Base-by-base conservation (phyloP, 495 filamentous ascomycete species). In the Aspergillus ostianus region DNA sequence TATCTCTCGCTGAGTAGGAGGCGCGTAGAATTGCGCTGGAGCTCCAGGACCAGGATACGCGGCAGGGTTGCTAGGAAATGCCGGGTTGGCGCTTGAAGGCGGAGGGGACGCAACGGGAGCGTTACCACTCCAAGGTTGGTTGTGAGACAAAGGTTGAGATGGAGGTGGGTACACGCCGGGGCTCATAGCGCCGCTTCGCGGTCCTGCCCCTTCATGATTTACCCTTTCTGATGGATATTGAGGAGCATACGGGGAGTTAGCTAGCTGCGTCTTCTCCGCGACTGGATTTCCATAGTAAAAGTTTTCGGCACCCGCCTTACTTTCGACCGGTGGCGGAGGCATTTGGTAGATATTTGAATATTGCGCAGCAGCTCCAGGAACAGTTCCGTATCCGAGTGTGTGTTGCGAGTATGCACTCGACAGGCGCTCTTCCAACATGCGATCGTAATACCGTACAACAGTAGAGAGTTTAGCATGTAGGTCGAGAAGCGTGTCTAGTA, bases 401-500 rank as follows among this genome's bases (percentile, higher is more conserved):
- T 92, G 90, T 64, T 96, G 91, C 61, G 86, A 89, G 72, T 98
- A 98, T 3, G 94, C 92, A 67, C 87, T 94, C 2, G 92, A 94
- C 9, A 98, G 79, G 15, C 94, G 87, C 55, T 98, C 95, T 72
- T 98, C 94, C 3, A 98, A 78, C 95, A 98, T 98, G 19, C 91
- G 86, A 70, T 98, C 95, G 68, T 98, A 98, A 66, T 98, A 98
- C n/a, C 94, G 86, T 20, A 98, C 95, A 49, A 98, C 95, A 1
- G 94, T 97, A 3, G 93, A 92, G 9, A 98, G 79, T 74, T 98
- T 98, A 32, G 91, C 86, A 73, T 98, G 95, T 4, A 98, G 77
- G 67, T 98, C 94, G 47, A 97, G 85, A 10, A 98, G 81, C 2
- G 94, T 93, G 69, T 98, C 84, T 85, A 62, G 44, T 61, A n/a